Percentiles rank a stretch among this genome's conserved stretches.
Evolutionary conservation across 1,284 basidiomycete species (phyloP).

Genomic region (Phellinidium pouzarii): DNA sequence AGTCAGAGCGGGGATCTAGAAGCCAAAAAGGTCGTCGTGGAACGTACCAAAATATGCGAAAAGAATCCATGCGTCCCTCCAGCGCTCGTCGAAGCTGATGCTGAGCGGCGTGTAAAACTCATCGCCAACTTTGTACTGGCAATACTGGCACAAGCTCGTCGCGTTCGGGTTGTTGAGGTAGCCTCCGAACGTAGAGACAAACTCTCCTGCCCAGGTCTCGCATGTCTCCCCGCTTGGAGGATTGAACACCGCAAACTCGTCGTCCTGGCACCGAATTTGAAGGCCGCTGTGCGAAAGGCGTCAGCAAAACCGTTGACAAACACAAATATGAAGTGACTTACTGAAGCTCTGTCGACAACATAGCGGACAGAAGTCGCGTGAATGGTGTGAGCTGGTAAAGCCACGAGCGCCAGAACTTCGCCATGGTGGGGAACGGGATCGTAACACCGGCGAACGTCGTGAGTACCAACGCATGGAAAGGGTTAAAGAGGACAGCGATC

Average conservation of each 20-base stretch:
- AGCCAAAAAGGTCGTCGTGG: background rate
- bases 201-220: constrained; percentile 59
- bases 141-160: constrained; percentile 63
- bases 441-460: constrained; percentile 78
- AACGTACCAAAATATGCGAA: constrained; percentile 52
- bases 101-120: constrained; percentile 67
- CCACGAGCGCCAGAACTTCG: constrained; percentile 72
- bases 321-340: constrained; percentile 27
- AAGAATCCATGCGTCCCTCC: constrained; percentile 72
- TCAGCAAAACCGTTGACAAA: background rate
- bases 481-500: constrained; percentile 77
- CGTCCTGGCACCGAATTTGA: constrained; percentile 53
- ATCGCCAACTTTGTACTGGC: constrained; percentile 62
- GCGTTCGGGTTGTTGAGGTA: constrained; percentile 74
- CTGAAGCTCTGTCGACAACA: constrained; percentile 79
- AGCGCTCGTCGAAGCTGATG: constrained; percentile 59
- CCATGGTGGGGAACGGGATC: constrained; percentile 64
- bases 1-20: background rate
- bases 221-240: constrained; percentile 78
- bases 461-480: constrained; percentile 66
- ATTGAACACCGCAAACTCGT: constrained; percentile 63
- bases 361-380: constrained; percentile 66
- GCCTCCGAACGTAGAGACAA: constrained; percentile 58
- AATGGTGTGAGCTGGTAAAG: constrained; percentile 66
- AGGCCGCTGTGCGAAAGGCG: constrained; percentile 43